These are phyloP conservation scores for Phytophthora pluvialis DNA, from an alignment of 352 stramenopile genomes.

Conservation along the genomic window DNA sequence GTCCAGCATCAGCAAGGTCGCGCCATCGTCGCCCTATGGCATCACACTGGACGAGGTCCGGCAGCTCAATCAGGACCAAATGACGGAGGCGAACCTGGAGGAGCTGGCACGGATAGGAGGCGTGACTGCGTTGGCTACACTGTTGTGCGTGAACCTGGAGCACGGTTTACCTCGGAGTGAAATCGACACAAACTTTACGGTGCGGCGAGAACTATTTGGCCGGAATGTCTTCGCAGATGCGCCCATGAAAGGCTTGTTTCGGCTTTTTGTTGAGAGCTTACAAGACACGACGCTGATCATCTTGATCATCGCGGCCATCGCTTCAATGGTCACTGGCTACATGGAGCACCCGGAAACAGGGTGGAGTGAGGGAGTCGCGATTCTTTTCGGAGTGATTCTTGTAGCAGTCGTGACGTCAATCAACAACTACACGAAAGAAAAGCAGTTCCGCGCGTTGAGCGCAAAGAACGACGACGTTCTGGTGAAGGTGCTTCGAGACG, in stretches of 20 bases:
- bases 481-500: constrained; percentile 80
- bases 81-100: constrained; percentile 76
- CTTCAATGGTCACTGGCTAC: constrained; percentile 84
- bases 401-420: constrained; percentile 95
- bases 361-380: constrained; percentile 96
- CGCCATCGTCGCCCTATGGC: constrained; percentile 70
- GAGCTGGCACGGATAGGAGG: constrained; percentile 71
- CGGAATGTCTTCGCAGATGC: constrained; percentile 74
- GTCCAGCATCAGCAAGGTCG: constrained; percentile 63
- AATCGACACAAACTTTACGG: constrained; percentile 58
- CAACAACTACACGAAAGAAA: constrained; percentile 97
- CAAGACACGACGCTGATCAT: constrained; percentile 93
- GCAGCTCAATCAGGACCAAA: constrained; percentile 79
- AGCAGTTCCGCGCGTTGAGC: constrained; percentile 88
- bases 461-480: constrained; percentile 90
- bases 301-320: constrained; percentile 85
- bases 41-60: constrained; percentile 77
- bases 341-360: constrained; percentile 79
- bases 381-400: constrained; percentile 93
- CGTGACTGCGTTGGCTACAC: constrained; percentile 50
- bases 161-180: constrained; percentile 69
- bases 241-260: constrained; percentile 80
- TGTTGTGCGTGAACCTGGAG: constrained; percentile 77
- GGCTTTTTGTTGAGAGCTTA: constrained; percentile 88
- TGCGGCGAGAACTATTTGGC: constrained; percentile 65